These are phyloP conservation scores for Yamadazyma diospyri DNA, from an alignment of 1,139 yeast species.

Conservation along the genomic window DNA sequence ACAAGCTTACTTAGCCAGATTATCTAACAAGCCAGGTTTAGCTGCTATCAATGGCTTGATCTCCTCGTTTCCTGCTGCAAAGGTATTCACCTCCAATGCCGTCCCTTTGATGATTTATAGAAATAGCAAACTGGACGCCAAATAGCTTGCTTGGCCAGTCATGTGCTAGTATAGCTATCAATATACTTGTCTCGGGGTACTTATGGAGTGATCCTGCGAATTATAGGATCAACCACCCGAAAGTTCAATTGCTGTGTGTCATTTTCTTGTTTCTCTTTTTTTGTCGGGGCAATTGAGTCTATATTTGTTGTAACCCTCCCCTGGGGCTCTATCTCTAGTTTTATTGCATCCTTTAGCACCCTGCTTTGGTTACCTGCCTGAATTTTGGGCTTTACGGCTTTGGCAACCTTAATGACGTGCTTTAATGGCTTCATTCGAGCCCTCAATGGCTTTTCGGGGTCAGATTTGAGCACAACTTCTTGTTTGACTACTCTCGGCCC, in stretches of 20 bases:
- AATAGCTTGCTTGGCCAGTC: no score
- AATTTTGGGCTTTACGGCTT: background rate
- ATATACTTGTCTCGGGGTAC: slow-evolving; percentile 3
- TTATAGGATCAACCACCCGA: slow-evolving; percentile 6
- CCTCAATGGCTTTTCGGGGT: slow-evolving; percentile 1
- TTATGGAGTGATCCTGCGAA: slow-evolving; percentile 6
- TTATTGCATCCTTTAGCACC: no score
- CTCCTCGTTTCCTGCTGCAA: slow-evolving; percentile 57
- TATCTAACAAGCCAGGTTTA: slow-evolving; percentile 54
- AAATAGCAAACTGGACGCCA: no score
- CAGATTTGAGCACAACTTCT: background rate
- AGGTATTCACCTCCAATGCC: slow-evolving; percentile 56
- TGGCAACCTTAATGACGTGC: slow-evolving; percentile 1
- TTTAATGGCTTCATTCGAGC: slow-evolving; percentile 5
- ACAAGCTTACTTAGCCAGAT: slow-evolving; percentile 39
- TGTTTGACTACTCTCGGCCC: slow-evolving; percentile 1
- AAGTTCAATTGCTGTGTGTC: slow-evolving; percentile 5
- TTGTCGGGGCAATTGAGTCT: no score
- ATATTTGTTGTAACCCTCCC: no score
- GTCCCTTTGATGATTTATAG: slow-evolving; percentile 47
- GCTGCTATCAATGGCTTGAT: slow-evolving; percentile 58
- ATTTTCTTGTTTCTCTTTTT: no score
- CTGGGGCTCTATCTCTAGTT: no score
- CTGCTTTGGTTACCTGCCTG: background rate
- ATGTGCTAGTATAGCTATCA: no score